Evolutionary conservation across 768 basidiomycete species (phyloP).

Genomic region (Leccinum uliginosum): DNA sequence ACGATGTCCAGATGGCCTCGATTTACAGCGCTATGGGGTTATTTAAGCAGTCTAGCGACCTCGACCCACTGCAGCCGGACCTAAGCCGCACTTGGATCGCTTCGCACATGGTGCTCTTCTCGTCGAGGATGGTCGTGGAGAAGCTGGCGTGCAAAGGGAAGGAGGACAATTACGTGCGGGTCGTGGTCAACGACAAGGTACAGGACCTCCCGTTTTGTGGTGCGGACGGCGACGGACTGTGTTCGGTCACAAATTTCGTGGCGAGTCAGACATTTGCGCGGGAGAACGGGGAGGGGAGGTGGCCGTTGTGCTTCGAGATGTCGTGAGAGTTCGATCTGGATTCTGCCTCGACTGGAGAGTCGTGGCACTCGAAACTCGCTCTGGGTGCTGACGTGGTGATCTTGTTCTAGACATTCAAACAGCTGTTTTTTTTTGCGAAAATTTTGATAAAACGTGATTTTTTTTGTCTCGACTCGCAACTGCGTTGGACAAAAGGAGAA

Average conservation of each 20-base stretch:
- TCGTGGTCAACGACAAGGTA: neutral
- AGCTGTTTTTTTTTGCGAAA: too few relatives aligned
- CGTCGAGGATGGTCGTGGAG: constrained; percentile 68
- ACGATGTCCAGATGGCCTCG: constrained; percentile 79
- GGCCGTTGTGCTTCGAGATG: neutral
- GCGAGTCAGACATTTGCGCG: neutral
- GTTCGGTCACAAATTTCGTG: neutral
- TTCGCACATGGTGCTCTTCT: constrained; percentile 67
- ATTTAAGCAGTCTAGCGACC: constrained; percentile 34
- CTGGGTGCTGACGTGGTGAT: too few relatives aligned
- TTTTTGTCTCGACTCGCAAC: too few relatives aligned
- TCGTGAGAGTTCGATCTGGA: neutral
- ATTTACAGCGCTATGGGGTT: constrained; percentile 60
- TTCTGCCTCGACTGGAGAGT: neutral
- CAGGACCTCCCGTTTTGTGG: neutral
- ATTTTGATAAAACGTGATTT: too few relatives aligned
- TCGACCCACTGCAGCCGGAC: constrained; percentile 12
- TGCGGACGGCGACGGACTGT: neutral
- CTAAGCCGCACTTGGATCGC: constrained; percentile 44
- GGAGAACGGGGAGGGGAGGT: neutral
- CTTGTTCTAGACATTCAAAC: too few relatives aligned
- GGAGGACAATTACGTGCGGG: constrained; percentile 41
- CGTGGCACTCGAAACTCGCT: neutral
- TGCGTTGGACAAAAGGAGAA: too few relatives aligned
- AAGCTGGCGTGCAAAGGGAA: constrained; percentile 42